Evolutionary conservation across 441 rosid genomes (phyloP).

Genomic region (Pelargonium hybrid): DNA sequence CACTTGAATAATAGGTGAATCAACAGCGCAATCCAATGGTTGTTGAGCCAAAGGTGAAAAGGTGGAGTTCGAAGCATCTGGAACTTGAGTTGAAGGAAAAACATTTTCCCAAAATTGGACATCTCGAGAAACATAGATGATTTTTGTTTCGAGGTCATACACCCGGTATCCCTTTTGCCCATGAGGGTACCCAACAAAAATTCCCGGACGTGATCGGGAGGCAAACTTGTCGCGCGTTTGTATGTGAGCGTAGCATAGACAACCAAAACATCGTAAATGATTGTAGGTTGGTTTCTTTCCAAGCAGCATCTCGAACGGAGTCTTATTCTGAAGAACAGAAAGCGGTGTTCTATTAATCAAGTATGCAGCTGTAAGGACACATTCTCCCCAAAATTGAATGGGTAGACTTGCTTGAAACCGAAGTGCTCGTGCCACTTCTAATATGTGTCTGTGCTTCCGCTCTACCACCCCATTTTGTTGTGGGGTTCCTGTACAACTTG

Average conservation of each 20-base stretch:
- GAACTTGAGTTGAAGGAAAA: no score
- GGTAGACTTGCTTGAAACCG: no score
- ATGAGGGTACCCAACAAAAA: background rate
- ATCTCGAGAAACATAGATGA: background rate
- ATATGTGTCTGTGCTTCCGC: conserved; percentile 1
- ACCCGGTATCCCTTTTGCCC: background rate
- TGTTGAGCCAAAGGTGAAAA: no score
- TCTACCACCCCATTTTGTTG: conserved; percentile 6
- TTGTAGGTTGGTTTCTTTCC: background rate
- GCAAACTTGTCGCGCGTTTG: background rate
- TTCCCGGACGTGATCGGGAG: background rate
- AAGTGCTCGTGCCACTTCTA: background rate
- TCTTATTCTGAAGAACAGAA: no score
- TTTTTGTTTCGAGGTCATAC: background rate
- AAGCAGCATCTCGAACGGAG: background rate
- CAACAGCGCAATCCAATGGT: no score
- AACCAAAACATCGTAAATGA: background rate
- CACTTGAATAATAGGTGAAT: no score
- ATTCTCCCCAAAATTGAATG: no score
- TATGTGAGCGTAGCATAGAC: background rate
- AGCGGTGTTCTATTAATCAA: no score
- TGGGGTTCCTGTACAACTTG: background rate
- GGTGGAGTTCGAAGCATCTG: no score
- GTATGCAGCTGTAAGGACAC: no score
- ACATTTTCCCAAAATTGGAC: background rate